Conservation (phyloP, 208 protist genomes). For the Leishmania major region DNA sequence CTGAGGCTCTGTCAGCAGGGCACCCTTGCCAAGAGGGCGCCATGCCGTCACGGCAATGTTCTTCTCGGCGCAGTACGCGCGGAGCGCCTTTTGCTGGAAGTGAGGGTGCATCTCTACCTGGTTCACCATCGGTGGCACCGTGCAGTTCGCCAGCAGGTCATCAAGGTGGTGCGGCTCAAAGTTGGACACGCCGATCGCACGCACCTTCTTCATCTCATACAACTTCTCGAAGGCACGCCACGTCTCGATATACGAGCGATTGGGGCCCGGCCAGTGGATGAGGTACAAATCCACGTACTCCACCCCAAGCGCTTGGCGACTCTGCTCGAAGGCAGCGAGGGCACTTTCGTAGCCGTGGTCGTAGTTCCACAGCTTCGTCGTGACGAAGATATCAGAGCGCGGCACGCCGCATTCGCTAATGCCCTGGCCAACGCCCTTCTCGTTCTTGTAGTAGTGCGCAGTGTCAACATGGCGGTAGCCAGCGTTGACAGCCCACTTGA, state of each 20-base stretch:
- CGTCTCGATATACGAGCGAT: constrained; percentile 49
- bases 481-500: constrained; percentile 54
- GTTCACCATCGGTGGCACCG: constrained; percentile 84
- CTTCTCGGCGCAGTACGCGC: constrained; percentile 66
- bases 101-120: constrained; percentile 93
- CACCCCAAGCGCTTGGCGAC: constrained; percentile 77
- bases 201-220: constrained; percentile 71
- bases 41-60: constrained; percentile 86
- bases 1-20: constrained; percentile 36
- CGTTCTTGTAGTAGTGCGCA: constrained; percentile 85
- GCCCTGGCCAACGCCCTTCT: constrained; percentile 58
- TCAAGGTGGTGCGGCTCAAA: constrained; percentile 64
- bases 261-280: constrained; percentile 95
- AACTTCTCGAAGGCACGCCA: constrained; percentile 75
- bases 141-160: constrained; percentile 68
- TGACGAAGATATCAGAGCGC: constrained; percentile 90
- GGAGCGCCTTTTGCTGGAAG: constrained; percentile 60
- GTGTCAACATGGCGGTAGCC: constrained; percentile 92
- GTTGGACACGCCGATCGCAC: constrained; percentile 92
- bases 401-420: constrained; percentile 62
- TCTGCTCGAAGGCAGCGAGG: constrained; percentile 73
- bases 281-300: constrained; percentile 97
- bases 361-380: constrained; percentile 87
- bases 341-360: constrained; percentile 68
- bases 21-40: constrained; percentile 76